Conservation (phyloP, 2,329 filamentous ascomycete genomes). For the Colletotrichum nymphaeae region DNA sequence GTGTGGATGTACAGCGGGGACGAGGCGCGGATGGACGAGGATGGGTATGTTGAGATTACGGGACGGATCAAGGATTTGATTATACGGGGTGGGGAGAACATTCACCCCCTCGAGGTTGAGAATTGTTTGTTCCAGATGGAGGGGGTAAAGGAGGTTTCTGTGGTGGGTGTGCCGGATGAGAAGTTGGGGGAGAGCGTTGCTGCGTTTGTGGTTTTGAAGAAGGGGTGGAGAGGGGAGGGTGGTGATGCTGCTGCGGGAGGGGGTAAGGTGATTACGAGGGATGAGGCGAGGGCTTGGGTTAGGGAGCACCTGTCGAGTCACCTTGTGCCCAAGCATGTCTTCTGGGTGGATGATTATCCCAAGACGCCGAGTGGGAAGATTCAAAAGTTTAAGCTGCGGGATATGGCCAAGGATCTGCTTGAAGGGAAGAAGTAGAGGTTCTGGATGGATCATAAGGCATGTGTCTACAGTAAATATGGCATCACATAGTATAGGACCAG, state of each 20-base stretch:
- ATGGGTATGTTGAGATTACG: constrained; percentile 90
- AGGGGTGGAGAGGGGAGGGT: constrained; percentile 39
- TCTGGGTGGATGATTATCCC: constrained; percentile 86
- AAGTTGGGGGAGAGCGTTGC: constrained; percentile 88
- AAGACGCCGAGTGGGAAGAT: constrained; percentile 98
- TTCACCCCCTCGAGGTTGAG: constrained; percentile 93
- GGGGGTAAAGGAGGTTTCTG: constrained; percentile 78
- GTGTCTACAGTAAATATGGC: neutral
- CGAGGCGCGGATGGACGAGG: constrained; percentile 84
- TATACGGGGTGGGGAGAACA: constrained; percentile 95
- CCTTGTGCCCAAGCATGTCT: constrained; percentile 90
- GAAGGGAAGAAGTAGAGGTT: neutral
- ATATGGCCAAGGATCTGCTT: constrained; percentile 63
- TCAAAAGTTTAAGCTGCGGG: constrained; percentile 89
- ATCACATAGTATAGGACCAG: neutral
- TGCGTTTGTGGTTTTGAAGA: constrained; percentile 75
- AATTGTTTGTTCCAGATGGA: constrained; percentile 83
- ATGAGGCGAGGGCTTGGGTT: constrained; percentile 79
- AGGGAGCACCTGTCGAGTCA: constrained; percentile 74
- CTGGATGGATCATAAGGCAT: neutral
- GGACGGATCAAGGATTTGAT: constrained; percentile 96
- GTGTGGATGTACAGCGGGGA: constrained; percentile 95
- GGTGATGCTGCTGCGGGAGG: constrained; percentile 16
- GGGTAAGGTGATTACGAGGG: constrained; percentile 57
- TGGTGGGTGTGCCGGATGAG: constrained; percentile 86